Percentiles rank a stretch among this genome's conserved stretches.
Conservation (phyloP, 1,284 basidiomycete species). For the Vanrija pseudolonga region DNA sequence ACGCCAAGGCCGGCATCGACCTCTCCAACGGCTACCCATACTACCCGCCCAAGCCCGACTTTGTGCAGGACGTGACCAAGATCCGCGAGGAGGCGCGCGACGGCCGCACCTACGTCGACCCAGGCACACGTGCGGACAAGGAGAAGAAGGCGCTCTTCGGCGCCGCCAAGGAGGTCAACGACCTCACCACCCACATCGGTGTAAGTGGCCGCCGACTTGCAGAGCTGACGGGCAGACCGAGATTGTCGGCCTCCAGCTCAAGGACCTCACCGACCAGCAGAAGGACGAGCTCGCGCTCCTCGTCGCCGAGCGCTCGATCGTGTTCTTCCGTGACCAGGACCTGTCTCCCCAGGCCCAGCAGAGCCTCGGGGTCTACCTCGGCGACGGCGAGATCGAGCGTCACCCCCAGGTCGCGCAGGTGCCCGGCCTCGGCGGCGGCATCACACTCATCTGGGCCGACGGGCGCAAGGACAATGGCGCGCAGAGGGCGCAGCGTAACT, state of each 20-base stretch:
- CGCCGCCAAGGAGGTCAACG: slow-evolving; percentile 33
- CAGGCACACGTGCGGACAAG: slow-evolving; percentile 33
- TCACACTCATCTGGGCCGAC: slow-evolving; percentile 20
- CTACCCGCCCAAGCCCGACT: slow-evolving; percentile 37
- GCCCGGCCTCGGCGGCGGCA: slow-evolving; percentile 15
- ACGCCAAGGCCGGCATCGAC: slow-evolving; percentile 39
- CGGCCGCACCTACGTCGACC: slow-evolving; percentile 26
- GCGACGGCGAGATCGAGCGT: slow-evolving; percentile 54
- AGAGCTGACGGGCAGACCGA: slow-evolving; percentile 17
- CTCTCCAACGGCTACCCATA: slow-evolving; percentile 36
- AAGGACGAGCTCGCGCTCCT: slow-evolving; percentile 38
- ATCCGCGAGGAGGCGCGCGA: slow-evolving; percentile 30
- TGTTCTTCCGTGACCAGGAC: slow-evolving; percentile 35
- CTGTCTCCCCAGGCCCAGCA: slow-evolving; percentile 28
- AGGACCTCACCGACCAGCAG: slow-evolving; percentile 33
- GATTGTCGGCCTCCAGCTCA: slow-evolving; percentile 37
- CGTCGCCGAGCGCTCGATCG: slow-evolving; percentile 33
- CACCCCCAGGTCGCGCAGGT: slow-evolving; percentile 58
- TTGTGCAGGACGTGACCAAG: slow-evolving; percentile 31
- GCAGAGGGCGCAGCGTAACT: not conserved
- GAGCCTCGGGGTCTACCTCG: slow-evolving; percentile 32
- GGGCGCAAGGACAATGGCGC: slow-evolving; percentile 8
- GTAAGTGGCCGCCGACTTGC: too few relatives aligned
- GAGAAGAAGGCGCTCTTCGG: slow-evolving; percentile 42
- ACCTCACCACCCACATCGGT: slow-evolving; percentile 35